Base-by-base conservation (phyloP, 495 filamentous ascomycete species). In the Penicillium waksmanii region DNA sequence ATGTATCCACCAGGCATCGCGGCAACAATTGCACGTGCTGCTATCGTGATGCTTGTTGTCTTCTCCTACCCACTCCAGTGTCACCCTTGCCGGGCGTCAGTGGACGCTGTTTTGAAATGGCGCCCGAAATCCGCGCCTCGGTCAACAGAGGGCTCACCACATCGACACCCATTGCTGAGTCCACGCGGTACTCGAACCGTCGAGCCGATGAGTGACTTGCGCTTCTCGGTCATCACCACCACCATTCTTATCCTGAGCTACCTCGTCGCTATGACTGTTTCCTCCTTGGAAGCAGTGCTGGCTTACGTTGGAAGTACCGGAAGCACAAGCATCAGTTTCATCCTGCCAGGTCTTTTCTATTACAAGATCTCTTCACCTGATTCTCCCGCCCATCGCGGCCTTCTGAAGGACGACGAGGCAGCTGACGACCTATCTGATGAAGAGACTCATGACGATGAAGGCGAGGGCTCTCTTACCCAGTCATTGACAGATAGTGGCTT, bases 291-390 rank as follows among this genome's bases (percentile, higher is more conserved):
- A 65, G 87, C 89, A 40, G 93, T 98, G 0, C 82, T 98, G 9
- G 94, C 95, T 0, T 98, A 97, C 63, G 95, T 98, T 19, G 95
- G 96, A 8, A 92, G 88, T 66, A 98, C 95, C 0, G 95, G 95
- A 23, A 92, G 88, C 56, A 98, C 95, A 0, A 88, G 88, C 63
- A 98, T 98, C 64, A 95, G 90, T 61, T 98, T 98, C 72, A 98
- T 98, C 62, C 80, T 98, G 0, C 96, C 95, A 0, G 95, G 95
- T 0, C 70, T 98, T 13, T 98, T 98, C 73, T 98, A 97, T 78
- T 98, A 97, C 81, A 97, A 97, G 76, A 97, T 98, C 55, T 92
- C 89, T 0, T 84, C 87, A 12, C 96, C 96, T 0, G 87, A 96
- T 43, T 91, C 90, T 9, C 82, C 88, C 55, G 80, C 92, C 48